phyloP scores from a whole-genome alignment of 1,284 basidiomycete genomes.

The Moesziomyces aphidis region DNA sequence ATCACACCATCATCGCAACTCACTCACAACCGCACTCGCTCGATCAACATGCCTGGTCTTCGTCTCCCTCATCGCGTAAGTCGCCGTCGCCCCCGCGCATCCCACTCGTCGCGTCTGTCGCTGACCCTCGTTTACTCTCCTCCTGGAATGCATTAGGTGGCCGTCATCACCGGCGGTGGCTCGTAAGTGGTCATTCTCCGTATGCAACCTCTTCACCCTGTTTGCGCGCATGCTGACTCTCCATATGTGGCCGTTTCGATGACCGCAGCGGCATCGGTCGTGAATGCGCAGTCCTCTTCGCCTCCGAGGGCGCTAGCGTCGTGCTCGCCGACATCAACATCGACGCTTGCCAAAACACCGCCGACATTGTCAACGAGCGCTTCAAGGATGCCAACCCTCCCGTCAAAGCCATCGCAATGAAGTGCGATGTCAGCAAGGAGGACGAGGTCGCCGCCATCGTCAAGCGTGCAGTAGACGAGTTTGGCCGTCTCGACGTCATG shows the following conservation, averaged over 20 bases:
- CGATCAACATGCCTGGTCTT: slow-evolving; percentile 41
- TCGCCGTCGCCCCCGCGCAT: not conserved
- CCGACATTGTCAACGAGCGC: slow-evolving; percentile 75
- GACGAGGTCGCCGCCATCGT: slow-evolving; percentile 83
- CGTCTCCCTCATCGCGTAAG: slow-evolving; percentile 50
- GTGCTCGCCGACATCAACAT: slow-evolving; percentile 86
- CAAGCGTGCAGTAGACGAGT: slow-evolving; percentile 81
- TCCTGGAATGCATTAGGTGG: slow-evolving; percentile 70
- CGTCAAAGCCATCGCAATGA: slow-evolving; percentile 75
- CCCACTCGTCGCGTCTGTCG: not conserved
- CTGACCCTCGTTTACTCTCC: not conserved
- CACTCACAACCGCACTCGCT: not conserved
- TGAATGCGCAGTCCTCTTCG: slow-evolving; percentile 91
- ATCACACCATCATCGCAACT: slow-evolving; percentile 2
- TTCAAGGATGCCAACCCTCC: slow-evolving; percentile 74
- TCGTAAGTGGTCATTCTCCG: slow-evolving; percentile 69
- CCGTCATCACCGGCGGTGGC: slow-evolving; percentile 84
- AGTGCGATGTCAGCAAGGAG: slow-evolving; percentile 90
- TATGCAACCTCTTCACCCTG: no score
- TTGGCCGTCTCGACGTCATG: slow-evolving; percentile 91
- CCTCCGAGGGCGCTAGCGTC: slow-evolving; percentile 88
- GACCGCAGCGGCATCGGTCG: slow-evolving; percentile 81
- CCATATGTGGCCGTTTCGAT: not conserved
- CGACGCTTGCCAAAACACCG: slow-evolving; percentile 78
- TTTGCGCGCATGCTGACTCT: not conserved